Base-by-base conservation (phyloP, 2,329 filamentous ascomycete species). In the Dactylellina sp. region DNA sequence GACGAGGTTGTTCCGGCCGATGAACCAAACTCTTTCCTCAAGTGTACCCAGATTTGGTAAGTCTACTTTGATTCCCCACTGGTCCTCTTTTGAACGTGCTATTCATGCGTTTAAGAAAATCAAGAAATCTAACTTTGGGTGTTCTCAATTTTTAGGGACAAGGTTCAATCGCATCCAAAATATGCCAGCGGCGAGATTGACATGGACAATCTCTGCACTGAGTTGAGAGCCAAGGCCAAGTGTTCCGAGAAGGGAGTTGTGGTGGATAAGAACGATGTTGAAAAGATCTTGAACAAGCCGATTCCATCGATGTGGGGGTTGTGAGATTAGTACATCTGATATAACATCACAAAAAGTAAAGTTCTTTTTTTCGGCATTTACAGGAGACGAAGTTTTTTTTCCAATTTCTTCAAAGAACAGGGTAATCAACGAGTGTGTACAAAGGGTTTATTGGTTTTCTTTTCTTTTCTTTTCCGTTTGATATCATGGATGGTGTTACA, bases 181-280 rank as follows among this genome's bases (percentile, higher is more conserved):
- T 95, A 96, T 78, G 91, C 93, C 80, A 91, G 88, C 68, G 93
- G 93, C 78, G 93, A 96, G 78, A 92, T 98, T 76, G 95, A 99
- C 77, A 90, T 99, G 53, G 95, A 99, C 80, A 89, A 90, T 35
- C 86, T 99, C 22, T 99, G 95, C 83, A 91, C 90, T 2, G 93
- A 99, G 80, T 87, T 99, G 12, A 91, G 94, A 76, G 91, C 93
- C 81, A 99, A 99, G 83, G 95, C 95, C 68, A 95, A 94, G 80
- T 99, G 95, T 81, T 96, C 93, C 0, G 91, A 96, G 77, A 90
- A 86, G 16, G 94, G 95, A 14, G 92, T 96, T 11, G 92, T 97
- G 16, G 91, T 99, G 22, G 90, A 93, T 75, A 89, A 96, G 82
- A 88, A 88, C 62, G 93, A 98, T 79, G 96, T 98, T 78, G 91